Base-by-base conservation (phyloP, 2,329 filamentous ascomycete genomes). In the Pochonia chlamydosporia region DNA sequence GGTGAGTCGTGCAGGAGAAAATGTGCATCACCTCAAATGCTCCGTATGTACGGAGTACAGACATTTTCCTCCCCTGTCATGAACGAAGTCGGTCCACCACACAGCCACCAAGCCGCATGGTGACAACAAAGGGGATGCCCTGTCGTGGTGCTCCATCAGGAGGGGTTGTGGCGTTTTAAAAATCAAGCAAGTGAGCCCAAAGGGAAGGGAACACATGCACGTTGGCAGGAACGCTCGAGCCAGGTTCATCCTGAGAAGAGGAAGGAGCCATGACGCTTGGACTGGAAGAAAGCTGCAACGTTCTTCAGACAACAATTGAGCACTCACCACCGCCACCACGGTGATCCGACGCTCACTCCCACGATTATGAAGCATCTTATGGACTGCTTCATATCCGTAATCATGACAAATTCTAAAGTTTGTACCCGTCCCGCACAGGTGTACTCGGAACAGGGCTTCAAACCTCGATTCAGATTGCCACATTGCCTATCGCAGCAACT, bases 161-260 rank as follows among this genome's bases (percentile, higher is more conserved):
- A 39, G 35, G 18, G 16, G 21, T 23, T 39, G 35, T 39, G 35
- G 35, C 35, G 35, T 14, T 10, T 39, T 39, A 21, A 20, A 39
- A 39, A 23, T 39, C 18, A 39, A 39, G 35, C 35, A 39, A 23
- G 35, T 21, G 18, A 39, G 35, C 35, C 35, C 35, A 39, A 39
- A 39, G 18, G 35, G 35, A 39, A 39, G 20, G 35, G 11, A 39
- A 20, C 35, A 21, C 35, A 23, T 23, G 35, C 11, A 39, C 35
- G 16, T 31, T 36, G 35, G 33, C 39, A 46, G 36, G 40, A 18
- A 46, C 48, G 44, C 44, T 44, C 44, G 40, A 47, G 40, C 44
- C 48, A 43, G 33, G 44, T 49, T 44, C 40, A 41, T 47, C 40
- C 40, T 28, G 41, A 47, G 16, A 25, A 16, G 14, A 39, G 20